Conservation (phyloP, 148 eudicot genomes). For the Rhododendron simsii region DNA sequence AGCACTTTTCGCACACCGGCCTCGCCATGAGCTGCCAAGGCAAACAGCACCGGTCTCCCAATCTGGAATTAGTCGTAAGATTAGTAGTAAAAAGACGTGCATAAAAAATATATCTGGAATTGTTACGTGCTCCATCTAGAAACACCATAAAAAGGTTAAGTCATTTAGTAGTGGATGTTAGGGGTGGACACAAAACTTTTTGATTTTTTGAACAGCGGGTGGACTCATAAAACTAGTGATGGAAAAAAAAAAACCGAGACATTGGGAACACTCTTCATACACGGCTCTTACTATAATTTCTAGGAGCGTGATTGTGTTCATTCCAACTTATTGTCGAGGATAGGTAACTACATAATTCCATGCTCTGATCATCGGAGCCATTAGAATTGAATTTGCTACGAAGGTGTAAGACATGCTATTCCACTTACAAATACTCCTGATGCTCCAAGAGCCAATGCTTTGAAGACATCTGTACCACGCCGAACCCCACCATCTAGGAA, state of each 20-base stretch:
- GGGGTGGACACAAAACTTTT: not conserved
- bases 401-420: constrained; percentile 5
- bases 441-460: constrained; percentile 42
- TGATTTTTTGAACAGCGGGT: not conserved
- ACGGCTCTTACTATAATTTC: not conserved
- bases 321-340: not conserved
- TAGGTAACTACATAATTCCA: not conserved
- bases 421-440: constrained; percentile 86
- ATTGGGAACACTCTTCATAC: not conserved
- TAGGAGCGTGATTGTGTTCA: not conserved
- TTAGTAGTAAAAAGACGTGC: not conserved
- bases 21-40: constrained; percentile 82
- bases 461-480: constrained; percentile 39
- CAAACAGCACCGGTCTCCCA: constrained; percentile 71
- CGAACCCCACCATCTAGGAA: constrained; percentile 35
- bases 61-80: constrained; percentile 32
- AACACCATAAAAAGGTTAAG: not conserved
- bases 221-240: not conserved
- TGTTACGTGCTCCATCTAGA: not conserved
- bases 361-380: not conserved
- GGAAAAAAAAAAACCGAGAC: not conserved
- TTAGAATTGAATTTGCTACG: not conserved
- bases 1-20: constrained; percentile 72
- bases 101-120: not conserved
- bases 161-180: not conserved